Evolutionary conservation across 2,329 filamentous ascomycete species (phyloP), one percentile per base, ranked within the genome.

Genomic region (Sporothrix luriei): DNA sequence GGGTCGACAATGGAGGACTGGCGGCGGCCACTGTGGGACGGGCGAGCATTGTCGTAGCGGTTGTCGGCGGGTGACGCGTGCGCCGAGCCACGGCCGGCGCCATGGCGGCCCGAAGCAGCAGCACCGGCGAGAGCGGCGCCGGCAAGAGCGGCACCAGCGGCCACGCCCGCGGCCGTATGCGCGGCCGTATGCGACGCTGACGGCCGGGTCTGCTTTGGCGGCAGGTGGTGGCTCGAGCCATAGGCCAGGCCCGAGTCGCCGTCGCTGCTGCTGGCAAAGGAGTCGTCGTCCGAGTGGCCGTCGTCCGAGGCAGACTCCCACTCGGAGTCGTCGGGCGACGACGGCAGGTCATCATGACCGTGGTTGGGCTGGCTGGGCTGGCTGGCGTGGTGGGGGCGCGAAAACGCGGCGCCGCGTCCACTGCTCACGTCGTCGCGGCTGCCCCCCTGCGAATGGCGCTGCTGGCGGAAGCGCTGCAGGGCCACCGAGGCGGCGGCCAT

Each of bases 261-360:
- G 68, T 78, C 80, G 29, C 70, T 71, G 70, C 78, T 78, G 61
- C 82, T 84, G 16, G 38, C 57, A 62, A 78, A 78, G 43, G 80
- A 80, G 68, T 79, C 78, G 48, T 49, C 54, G 61, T 74, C 75
- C 64, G 75, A 75, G 40, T 73, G 67, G 19, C 84, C 83, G 61
- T 81, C 81, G 14, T 84, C 83, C 6, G 83, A 85, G 33, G 84
- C 83, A 59, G 84, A 85, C 76, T 87, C 85, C 85, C 85, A 88
- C 69, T 86, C 85, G 1, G 81, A 81, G 54, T 87, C 83, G 43
- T 84, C 84, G 65, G 81, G 77, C 72, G 72, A 78, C 75, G 78
- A 76, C 4, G 69, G 68, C 21, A 61, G 46, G 26, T 46, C 62
- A 19, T 21, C 57, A 21, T 65, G 38, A n/a, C 24, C 19, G 21